Evolutionary conservation across 306 rosid species (phyloP).

Genomic region (Myrica gale): DNA sequence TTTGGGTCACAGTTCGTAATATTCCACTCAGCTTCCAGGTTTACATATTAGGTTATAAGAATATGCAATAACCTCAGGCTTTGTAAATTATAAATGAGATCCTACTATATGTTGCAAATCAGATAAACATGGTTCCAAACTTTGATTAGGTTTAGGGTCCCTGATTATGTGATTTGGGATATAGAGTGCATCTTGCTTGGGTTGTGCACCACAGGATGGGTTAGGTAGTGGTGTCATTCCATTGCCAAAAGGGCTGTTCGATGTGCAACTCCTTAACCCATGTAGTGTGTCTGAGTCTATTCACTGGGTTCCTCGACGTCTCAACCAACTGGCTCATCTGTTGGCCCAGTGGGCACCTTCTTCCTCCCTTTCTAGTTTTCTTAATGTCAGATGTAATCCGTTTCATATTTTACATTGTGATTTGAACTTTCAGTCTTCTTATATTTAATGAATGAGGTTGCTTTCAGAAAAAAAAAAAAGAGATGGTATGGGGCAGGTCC

Average conservation of each 20-base stretch:
- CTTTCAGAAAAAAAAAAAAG: too few relatives aligned
- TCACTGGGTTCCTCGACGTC: too few relatives aligned
- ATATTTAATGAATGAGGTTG: too few relatives aligned
- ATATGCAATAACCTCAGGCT: background rate
- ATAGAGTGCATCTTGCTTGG: background rate
- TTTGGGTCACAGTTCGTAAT: background rate
- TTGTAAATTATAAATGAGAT: slow-evolving; percentile 1
- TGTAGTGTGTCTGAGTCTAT: background rate
- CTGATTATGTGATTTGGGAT: background rate
- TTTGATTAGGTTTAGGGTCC: background rate
- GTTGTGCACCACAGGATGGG: background rate
- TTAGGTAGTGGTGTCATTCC: background rate
- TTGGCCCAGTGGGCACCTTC: too few relatives aligned
- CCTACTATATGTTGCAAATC: background rate
- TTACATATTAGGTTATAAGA: background rate
- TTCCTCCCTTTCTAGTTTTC: too few relatives aligned
- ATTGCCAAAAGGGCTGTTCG: background rate
- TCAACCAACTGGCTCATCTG: too few relatives aligned
- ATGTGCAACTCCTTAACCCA: background rate
- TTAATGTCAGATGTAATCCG: too few relatives aligned
- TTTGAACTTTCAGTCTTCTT: too few relatives aligned
- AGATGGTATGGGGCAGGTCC: background rate
- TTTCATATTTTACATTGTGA: too few relatives aligned
- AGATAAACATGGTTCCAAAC: background rate
- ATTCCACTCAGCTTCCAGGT: background rate